Evolutionary conservation across 495 filamentous ascomycete species (phyloP).

Genomic region (Aspergillus asperescens): DNA sequence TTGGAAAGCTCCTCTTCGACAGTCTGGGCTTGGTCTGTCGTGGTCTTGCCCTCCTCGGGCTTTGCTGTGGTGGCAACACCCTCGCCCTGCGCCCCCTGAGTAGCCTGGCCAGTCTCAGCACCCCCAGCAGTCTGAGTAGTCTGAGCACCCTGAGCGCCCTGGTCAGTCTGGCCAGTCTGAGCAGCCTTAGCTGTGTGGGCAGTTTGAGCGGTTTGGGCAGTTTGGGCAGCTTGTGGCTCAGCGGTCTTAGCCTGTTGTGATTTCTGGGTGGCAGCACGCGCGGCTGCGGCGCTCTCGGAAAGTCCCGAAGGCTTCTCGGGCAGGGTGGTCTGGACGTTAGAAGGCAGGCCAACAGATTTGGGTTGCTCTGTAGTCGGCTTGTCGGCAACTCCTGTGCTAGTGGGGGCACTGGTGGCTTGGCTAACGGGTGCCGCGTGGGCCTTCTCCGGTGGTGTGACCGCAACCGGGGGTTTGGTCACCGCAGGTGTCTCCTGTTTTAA

Average conservation of each 20-base stretch:
- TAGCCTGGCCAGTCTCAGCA: no score
- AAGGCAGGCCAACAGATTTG: background rate
- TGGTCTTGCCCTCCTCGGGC: conserved; percentile 13
- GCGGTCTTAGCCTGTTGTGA: conserved; percentile 9
- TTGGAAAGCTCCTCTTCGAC: conserved; percentile 14
- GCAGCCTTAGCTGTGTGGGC: no score
- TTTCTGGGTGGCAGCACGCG: conserved; percentile 2
- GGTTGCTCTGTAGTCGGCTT: background rate
- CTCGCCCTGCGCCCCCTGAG: conserved; percentile 3
- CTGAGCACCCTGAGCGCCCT: no score
- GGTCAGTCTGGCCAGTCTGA: no score
- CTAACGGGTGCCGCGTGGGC: conserved; percentile 3
- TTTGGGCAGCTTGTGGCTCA: conserved; percentile 6
- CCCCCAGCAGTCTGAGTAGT: no score
- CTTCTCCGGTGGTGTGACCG: conserved; percentile 9
- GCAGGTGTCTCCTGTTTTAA: conserved; percentile 5
- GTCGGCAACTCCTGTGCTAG: background rate
- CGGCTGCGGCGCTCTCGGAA: conserved; percentile 4
- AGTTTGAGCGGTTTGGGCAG: no score
- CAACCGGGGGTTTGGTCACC: conserved; percentile 9
- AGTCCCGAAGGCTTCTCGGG: conserved; percentile 5
- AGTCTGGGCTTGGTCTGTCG: conserved; percentile 10
- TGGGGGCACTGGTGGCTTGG: background rate
- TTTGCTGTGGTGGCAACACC: conserved; percentile 7
- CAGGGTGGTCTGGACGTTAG: conserved; percentile 6